These are phyloP conservation scores for Bruguiera sexangula DNA, from an alignment of 345 rosid genomes.

Conservation along the genomic window DNA sequence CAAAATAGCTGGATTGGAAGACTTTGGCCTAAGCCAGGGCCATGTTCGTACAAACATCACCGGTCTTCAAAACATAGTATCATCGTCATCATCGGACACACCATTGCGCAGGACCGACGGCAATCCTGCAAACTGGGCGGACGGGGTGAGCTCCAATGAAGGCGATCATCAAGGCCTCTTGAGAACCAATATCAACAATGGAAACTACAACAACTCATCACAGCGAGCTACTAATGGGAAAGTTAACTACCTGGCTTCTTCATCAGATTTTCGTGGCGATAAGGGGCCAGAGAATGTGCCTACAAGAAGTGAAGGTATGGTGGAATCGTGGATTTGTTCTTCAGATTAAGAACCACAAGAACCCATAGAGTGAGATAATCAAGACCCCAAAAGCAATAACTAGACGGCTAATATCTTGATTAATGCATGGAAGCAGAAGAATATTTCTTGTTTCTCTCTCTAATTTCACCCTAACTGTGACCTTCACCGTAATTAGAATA, in stretches of 20 bases:
- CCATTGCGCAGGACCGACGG: conserved; percentile 21
- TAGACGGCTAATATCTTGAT: conserved; percentile 16
- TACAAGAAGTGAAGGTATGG: conserved; percentile 56
- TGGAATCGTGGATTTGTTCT: conserved; percentile 86
- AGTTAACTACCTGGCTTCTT: conserved; percentile 18
- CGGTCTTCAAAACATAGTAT: conserved; percentile 26
- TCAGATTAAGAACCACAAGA: conserved; percentile 45
- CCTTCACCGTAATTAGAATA: conserved; percentile 23
- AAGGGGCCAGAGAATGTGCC: conserved; percentile 31
- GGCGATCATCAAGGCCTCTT: conserved; percentile 34
- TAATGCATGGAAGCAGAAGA: conserved; percentile 31
- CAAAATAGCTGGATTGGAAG: conserved; percentile 48
- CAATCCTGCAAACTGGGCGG: conserved; percentile 24
- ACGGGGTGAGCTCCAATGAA: conserved; percentile 22
- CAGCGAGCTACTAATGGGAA: conserved; percentile 35
- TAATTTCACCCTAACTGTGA: conserved; percentile 31
- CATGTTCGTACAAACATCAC: conserved; percentile 29
- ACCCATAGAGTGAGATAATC: not conserved
- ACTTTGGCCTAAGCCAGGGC: conserved; percentile 40
- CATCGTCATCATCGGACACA: conserved; percentile 17
- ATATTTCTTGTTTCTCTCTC: conserved; percentile 25
- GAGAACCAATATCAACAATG: conserved; percentile 34
- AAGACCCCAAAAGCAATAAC: not conserved
- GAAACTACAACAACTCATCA: conserved; percentile 26
- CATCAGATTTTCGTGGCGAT: conserved; percentile 33